Conservation (phyloP, 2,329 filamentous ascomycete species). For the Plectosphaerella plurivora region DNA sequence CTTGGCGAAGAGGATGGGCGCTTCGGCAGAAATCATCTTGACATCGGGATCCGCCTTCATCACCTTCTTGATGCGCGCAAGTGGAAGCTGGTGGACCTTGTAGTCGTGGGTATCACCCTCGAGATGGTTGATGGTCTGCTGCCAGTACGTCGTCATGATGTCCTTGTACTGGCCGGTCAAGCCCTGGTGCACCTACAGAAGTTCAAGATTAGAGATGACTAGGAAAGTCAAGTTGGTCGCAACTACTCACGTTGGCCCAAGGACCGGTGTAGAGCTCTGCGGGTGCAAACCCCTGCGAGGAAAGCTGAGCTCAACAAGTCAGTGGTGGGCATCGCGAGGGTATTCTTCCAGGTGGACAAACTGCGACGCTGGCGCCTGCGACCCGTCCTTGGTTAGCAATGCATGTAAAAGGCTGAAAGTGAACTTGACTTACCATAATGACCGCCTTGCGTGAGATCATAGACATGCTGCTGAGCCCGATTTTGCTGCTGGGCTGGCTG, state of each 20-base stretch:
- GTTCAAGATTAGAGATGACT: background rate
- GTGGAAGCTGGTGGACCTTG: constrained; percentile 92
- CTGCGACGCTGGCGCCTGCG: constrained; percentile 63
- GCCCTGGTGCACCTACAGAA: constrained; percentile 81
- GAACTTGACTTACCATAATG: constrained; percentile 63
- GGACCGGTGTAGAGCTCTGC: constrained; percentile 89
- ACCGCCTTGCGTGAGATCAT: constrained; percentile 69
- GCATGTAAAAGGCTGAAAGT: constrained; percentile 8
- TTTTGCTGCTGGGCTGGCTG: constrained; percentile 37
- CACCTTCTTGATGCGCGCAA: constrained; percentile 99
- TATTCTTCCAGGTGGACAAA: constrained; percentile 35
- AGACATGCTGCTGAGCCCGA: constrained; percentile 59
- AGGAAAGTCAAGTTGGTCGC: background rate
- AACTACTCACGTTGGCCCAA: constrained; percentile 79
- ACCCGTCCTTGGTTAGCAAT: constrained; percentile 11
- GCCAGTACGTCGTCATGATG: constrained; percentile 98
- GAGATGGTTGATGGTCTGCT: constrained; percentile 93
- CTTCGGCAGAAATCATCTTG: constrained; percentile 99
- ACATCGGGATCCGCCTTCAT: constrained; percentile 99
- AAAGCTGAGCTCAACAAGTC: constrained; percentile 52
- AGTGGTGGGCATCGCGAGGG: background rate
- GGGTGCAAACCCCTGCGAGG: constrained; percentile 82
- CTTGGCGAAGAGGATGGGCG: constrained; percentile 95
- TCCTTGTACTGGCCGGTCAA: constrained; percentile 90
- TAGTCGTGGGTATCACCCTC: constrained; percentile 96